Evolutionary conservation across 345 rosid species (phyloP), one percentile per base, ranked within the genome.

Genomic region (Lumnitzera littorea): DNA sequence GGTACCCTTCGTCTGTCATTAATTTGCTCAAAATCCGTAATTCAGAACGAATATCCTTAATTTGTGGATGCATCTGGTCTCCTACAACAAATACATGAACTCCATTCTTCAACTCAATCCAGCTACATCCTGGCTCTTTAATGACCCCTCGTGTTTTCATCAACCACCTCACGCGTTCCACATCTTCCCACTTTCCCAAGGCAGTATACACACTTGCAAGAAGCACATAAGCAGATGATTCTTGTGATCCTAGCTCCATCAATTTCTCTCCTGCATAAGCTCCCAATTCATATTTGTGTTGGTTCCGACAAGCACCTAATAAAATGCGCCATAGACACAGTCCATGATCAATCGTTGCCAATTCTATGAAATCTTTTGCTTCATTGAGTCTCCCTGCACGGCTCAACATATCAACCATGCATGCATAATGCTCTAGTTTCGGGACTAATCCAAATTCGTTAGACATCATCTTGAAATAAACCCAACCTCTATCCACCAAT

Each of bases 341-440:
- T 20, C 70, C 55, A 1, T 66, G 63, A 51, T 66, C 55, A 0
- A 66, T 62, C 13, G 48, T 47, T 46, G 70, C 64, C 15, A 88
- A 82, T 76, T 91, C 96, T 2, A 91, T 88, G 67, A 86, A 83
- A 62, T 78, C 85, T 69, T 72, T 83, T 15, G 81, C 86, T 71
- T 78, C 79, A 25, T 66, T 57, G 55, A 81, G 64, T 50, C 62
- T 78, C 61, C 86, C 86, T 12, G 83, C 79, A 71, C 83, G 76
- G 56, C 83, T 68, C 62, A 81, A 62, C 64, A 81, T 51, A 62
- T 78, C 83, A 65, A 81, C 67, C 36, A 73, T 36, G 61, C 84
- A 80, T 20, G 80, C 81, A 57, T 69, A 74, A 60, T 82, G 86
- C 69, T 82, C 81, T 66, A 73, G 76, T 46, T 76, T 72, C 4